A percentile compares a stretch with the other conserved stretches of the same genome.
phyloP scores from a whole-genome alignment of 768 basidiomycete species.

The Gloeopeniophorella convolvens region DNA sequence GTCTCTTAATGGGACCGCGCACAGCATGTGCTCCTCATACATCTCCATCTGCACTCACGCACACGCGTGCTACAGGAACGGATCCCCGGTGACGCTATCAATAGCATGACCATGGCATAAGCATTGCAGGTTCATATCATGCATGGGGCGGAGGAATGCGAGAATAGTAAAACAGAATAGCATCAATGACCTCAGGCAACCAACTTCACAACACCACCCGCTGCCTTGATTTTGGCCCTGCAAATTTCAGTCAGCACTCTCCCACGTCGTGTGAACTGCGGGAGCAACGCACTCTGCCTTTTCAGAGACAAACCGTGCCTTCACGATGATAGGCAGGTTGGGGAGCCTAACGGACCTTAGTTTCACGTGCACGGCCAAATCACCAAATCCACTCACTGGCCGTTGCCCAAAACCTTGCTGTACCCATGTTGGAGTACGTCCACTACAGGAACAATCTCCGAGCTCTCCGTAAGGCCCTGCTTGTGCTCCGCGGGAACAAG shows the following conservation, averaged over 20 bases:
- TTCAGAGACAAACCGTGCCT: slow-evolving; percentile 90
- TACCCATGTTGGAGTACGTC: slow-evolving; percentile 81
- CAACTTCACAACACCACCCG: slow-evolving; percentile 89
- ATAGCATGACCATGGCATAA: slow-evolving; percentile 27
- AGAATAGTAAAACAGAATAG: slow-evolving; percentile 25
- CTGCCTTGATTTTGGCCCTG: slow-evolving; percentile 81
- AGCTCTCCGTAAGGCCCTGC: slow-evolving; percentile 62
- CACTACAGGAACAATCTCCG: slow-evolving; percentile 89
- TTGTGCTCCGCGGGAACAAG: slow-evolving; percentile 85
- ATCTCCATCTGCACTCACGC: not conserved
- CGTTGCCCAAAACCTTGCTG: slow-evolving; percentile 94
- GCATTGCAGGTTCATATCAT: slow-evolving; percentile 26
- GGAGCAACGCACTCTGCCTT: slow-evolving; percentile 62
- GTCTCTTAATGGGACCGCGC: too few species aligned
- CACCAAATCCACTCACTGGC: slow-evolving; percentile 48
- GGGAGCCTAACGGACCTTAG: slow-evolving; percentile 46
- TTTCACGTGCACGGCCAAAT: not conserved
- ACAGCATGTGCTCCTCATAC: too few species aligned
- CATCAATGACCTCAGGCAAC: slow-evolving; percentile 57
- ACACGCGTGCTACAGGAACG: not conserved
- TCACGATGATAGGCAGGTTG: slow-evolving; percentile 92
- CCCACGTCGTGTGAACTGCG: slow-evolving; percentile 24
- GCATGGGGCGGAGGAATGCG: slow-evolving; percentile 22
- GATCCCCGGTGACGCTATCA: not conserved
- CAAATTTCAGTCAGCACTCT: not conserved